These are phyloP conservation scores for Malus sylvestris DNA, from an alignment of 306 rosid species.

Conservation along the genomic window DNA sequence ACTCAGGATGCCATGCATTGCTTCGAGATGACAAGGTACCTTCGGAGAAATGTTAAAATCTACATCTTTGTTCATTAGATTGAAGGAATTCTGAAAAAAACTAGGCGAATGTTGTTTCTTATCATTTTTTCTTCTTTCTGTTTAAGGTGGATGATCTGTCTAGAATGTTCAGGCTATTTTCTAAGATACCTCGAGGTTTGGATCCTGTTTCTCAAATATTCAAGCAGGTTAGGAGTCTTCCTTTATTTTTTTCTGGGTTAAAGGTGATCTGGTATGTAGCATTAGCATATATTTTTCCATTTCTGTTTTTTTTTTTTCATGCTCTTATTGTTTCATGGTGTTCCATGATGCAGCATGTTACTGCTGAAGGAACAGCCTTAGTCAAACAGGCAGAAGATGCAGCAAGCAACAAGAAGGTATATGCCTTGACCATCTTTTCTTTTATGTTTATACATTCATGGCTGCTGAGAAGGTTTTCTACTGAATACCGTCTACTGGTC, in stretches of 20 bases:
- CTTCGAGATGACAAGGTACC: slow-evolving; percentile 52
- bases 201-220: slow-evolving; percentile 87
- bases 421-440: slow-evolving; percentile 12
- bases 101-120: neutral
- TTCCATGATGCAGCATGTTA: slow-evolving; percentile 66
- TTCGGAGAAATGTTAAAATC: neutral
- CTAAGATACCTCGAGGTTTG: slow-evolving; percentile 82
- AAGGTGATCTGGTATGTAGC: neutral
- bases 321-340: slow-evolving; percentile 5
- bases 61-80: neutral
- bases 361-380: slow-evolving; percentile 87
- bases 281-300: slow-evolving; percentile 1
- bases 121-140: slow-evolving; percentile 3
- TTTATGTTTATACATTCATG: neutral
- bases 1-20: slow-evolving; percentile 52
- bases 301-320: neutral
- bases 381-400: slow-evolving; percentile 97
- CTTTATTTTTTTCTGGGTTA: slow-evolving; percentile 5
- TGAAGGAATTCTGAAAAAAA: neutral
- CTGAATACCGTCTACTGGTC: neutral
- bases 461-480: neutral
- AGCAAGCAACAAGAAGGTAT: slow-evolving; percentile 84
- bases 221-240: slow-evolving; percentile 54
- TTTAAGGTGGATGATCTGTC: slow-evolving; percentile 79
- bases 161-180: slow-evolving; percentile 95